Percentiles rank a stretch among this genome's conserved stretches.
Conservation (phyloP, 192 early-diverging fungal genomes). For the Ambispora gerdemannii region DNA sequence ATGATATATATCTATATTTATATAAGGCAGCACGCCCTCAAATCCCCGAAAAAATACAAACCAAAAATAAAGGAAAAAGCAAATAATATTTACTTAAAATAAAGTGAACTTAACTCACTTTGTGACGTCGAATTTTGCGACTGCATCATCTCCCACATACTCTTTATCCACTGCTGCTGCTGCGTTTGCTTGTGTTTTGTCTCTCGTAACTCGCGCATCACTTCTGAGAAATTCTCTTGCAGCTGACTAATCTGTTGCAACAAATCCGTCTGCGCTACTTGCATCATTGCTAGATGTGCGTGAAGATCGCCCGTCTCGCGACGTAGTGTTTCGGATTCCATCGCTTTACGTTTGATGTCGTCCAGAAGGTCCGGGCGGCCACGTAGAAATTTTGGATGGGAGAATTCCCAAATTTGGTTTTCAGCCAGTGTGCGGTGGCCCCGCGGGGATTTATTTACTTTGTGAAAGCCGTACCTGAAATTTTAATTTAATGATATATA, state of each 20-base stretch:
- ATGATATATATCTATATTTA: too few relatives aligned
- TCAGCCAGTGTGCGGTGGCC: constrained; percentile 80
- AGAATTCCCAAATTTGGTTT: constrained; percentile 92
- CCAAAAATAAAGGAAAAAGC: neutral
- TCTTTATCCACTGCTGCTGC: constrained; percentile 66
- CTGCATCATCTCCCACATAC: constrained; percentile 60
- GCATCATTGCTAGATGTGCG: constrained; percentile 71
- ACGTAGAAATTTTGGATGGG: constrained; percentile 76
- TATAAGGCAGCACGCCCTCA: too few relatives aligned
- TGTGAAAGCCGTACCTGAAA: constrained; percentile 79
- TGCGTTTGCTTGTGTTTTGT: constrained; percentile 64
- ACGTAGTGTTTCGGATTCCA: constrained; percentile 74
- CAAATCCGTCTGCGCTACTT: constrained; percentile 72
- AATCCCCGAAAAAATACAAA: too few relatives aligned
- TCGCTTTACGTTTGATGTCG: constrained; percentile 89
- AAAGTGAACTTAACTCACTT: constrained; percentile 30
- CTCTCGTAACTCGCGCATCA: constrained; percentile 71
- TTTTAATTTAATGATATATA: neutral
- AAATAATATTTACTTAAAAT: neutral
- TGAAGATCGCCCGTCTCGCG: constrained; percentile 75
- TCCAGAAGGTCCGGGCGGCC: constrained; percentile 76
- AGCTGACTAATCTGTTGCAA: constrained; percentile 69
- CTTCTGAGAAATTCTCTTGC: constrained; percentile 69
- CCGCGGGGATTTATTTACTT: constrained; percentile 86
- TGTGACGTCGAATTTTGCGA: constrained; percentile 26